Evolutionary conservation across 2,329 filamentous ascomycete species (phyloP), one percentile per base, ranked within the genome.

Genomic region (Calonectria crousiana): DNA sequence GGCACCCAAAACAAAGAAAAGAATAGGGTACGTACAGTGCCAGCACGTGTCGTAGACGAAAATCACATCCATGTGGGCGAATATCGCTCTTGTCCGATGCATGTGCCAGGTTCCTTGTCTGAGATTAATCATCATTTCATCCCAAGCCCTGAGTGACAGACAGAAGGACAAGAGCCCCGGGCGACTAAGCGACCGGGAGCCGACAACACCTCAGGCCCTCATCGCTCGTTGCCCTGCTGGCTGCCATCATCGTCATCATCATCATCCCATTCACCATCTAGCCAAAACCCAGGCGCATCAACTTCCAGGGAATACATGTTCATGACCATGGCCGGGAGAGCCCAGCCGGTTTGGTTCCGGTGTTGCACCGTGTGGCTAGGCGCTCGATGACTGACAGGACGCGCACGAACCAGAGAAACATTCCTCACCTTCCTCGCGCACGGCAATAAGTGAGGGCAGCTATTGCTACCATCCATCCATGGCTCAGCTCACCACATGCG

Each of bases 301-400:
- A 30, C 32, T 34, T 51, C 18, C 38, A 66, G 38, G n/a, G 26
- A 34, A 28, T 16, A 51, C 26, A 52, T 44, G 49, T 51, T 62
- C 34, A 62, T 62, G 34, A 38, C 16, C 69, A 52, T 52, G 52
- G 26, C 62, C 34, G 16, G 56, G 56, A 62, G 56, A 28, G 28
- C 56, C 56, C 56, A 41, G 56, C 23, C 34, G 28, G 34, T 6
- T 16, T 11, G 38, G 36, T 16, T 26, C 38, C 56, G 34, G 41
- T 11, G 56, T 32, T 62, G 47, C 53, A 62, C 36, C 30, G 67
- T 36, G 67, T 69, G 67, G 67, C 67, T 69, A 44, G 32, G 56
- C 56, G 28, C 44, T 58, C 16, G 30, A 52, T 18, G 44, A 26
- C 30, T 28, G 32, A 47, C 51, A 68, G 56, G 28, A 53, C 28